Conservation (phyloP, 805 yeast genomes). For the Monosporozyma unispora region DNA sequence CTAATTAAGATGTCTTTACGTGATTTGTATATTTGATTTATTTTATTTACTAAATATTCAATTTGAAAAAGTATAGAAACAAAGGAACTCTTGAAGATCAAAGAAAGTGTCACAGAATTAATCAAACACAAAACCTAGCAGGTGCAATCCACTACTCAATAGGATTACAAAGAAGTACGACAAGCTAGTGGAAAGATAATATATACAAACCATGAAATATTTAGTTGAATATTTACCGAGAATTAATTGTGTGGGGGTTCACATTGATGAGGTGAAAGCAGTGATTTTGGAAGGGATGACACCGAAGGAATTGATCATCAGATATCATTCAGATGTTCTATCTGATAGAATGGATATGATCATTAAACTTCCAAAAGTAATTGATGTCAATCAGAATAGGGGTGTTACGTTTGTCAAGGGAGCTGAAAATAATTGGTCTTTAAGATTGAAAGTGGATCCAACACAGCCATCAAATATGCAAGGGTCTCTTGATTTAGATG, state of each 20-base stretch:
- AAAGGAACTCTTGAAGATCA: neutral
- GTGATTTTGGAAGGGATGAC: neutral
- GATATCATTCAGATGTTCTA: neutral
- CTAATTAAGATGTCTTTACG: neutral
- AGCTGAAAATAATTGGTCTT: neutral
- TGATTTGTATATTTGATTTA: neutral
- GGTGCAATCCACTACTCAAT: no score
- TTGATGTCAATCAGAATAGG: neutral
- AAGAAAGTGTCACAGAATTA: neutral
- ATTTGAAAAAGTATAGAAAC: neutral
- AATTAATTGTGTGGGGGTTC: constrained; percentile 13
- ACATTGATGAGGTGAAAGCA: constrained; percentile 10
- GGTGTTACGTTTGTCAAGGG: constrained; percentile 1
- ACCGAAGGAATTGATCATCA: neutral
- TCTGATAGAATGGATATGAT: no score
- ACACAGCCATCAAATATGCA: neutral
- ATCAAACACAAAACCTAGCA: no score
- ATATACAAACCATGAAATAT: constrained; percentile 1
- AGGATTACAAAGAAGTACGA: neutral
- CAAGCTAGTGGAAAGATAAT: neutral
- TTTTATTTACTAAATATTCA: neutral
- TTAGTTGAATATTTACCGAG: constrained; percentile 11
- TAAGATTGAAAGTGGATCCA: constrained; percentile 8
- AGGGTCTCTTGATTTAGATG: neutral
- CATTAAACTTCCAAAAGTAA: constrained; percentile 6